phyloP scores from a whole-genome alignment of 192 early-diverging fungal genomes.

The Diversispora eburnea region DNA sequence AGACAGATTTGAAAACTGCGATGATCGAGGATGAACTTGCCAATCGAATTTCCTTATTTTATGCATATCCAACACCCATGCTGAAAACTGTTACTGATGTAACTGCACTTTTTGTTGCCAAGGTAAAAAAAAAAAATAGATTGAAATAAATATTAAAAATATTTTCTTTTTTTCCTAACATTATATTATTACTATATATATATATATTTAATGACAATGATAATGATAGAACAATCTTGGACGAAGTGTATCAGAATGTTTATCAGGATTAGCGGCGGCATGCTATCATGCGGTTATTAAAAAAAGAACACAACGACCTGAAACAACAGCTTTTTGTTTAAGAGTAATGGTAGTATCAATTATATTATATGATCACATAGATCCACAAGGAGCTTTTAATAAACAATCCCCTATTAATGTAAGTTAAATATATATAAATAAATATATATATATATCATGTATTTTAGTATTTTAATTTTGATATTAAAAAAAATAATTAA shows the following conservation, averaged over 20 bases:
- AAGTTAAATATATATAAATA: constrained; percentile 36
- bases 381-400: constrained; percentile 69
- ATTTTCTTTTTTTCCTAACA: no score
- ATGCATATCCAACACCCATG: constrained; percentile 93
- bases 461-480: neutral
- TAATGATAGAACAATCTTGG: constrained; percentile 38
- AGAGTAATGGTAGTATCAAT: constrained; percentile 85
- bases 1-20: constrained; percentile 51
- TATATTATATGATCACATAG: constrained; percentile 89
- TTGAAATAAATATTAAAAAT: neutral
- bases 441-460: constrained; percentile 3
- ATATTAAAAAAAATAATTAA: neutral
- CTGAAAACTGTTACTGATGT: constrained; percentile 83
- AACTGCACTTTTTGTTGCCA: constrained; percentile 62
- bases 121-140: constrained; percentile 38
- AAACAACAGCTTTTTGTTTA: constrained; percentile 73
- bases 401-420: constrained; percentile 80
- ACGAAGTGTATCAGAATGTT: constrained; percentile 61
- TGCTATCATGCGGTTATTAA: constrained; percentile 79
- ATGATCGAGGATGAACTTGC: constrained; percentile 83
- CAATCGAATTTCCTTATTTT: constrained; percentile 94
- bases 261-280: constrained; percentile 71
- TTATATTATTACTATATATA: neutral
- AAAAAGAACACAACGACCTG: constrained; percentile 53
- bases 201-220: no score